Evolutionary conservation across 495 filamentous ascomycete genomes (phyloP).

Genomic region (Corynascus novoguineensis): DNA sequence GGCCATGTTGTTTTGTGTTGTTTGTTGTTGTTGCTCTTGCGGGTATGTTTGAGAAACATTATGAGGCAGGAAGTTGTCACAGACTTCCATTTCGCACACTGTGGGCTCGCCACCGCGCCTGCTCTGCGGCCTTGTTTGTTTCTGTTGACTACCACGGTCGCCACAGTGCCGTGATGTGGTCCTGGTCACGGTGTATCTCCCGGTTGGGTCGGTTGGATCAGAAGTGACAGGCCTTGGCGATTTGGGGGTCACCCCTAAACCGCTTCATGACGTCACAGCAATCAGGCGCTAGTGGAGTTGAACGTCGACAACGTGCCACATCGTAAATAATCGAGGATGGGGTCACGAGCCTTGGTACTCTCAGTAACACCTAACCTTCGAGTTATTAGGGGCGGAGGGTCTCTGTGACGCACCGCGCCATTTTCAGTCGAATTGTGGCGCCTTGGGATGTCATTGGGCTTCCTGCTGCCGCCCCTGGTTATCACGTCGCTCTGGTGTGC

Average conservation of each 20-base stretch:
- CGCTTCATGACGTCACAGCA: constrained; percentile 4
- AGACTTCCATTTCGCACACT: too few species aligned
- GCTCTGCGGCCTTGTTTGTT: too few species aligned
- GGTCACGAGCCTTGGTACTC: neutral
- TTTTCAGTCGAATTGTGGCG: neutral
- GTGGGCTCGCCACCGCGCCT: neutral
- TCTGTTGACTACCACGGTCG: too few species aligned
- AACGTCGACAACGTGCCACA: constrained; percentile 2
- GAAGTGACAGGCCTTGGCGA: neutral
- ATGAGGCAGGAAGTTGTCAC: too few species aligned
- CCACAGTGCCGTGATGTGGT: neutral
- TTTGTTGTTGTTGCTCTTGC: too few species aligned
- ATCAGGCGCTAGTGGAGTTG: neutral
- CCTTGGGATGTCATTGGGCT: neutral
- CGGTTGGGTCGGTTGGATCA: neutral
- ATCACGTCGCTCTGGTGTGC: neutral
- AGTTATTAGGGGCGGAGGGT: neutral
- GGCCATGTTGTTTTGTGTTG: too few species aligned
- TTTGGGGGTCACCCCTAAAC: neutral
- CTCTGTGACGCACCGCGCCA: neutral
- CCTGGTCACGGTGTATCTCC: neutral
- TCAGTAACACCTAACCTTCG: neutral
- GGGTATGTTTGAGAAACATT: too few species aligned
- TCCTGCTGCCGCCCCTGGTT: neutral
- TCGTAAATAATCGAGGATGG: neutral